Evolutionary conservation across 805 yeast genomes (phyloP).

Genomic region (Ogataea neopini): DNA sequence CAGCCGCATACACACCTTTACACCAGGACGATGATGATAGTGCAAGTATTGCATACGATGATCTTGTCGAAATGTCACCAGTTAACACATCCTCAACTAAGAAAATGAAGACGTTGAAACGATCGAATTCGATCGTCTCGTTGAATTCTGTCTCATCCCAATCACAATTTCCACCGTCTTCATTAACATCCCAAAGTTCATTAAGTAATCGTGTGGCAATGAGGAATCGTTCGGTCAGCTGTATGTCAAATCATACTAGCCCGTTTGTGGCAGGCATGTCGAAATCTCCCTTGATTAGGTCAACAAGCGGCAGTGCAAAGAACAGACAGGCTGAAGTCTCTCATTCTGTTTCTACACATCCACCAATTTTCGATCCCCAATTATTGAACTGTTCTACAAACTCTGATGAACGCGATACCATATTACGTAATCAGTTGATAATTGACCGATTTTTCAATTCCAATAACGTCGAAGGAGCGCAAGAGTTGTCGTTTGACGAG

Average conservation of each 20-base stretch:
- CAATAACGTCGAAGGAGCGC: conserved; percentile 1
- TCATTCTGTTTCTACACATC: conserved; percentile 5
- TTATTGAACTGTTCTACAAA: conserved; percentile 6
- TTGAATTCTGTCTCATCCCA: conserved; percentile 25
- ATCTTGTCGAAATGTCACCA: conserved; percentile 26
- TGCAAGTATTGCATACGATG: conserved; percentile 14
- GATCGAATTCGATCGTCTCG: conserved; percentile 33
- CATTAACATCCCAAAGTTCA: conserved; percentile 6
- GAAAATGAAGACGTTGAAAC: conserved; percentile 28
- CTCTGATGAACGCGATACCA: conserved; percentile 1
- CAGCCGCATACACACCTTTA: conserved; percentile 21
- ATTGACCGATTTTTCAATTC: conserved; percentile 18
- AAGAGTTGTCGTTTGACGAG: conserved; percentile 19
- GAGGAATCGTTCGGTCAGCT: conserved; percentile 24
- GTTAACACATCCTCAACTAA: conserved; percentile 31
- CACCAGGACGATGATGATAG: conserved; percentile 22
- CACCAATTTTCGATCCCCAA: conserved; percentile 20
- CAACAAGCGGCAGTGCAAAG: conserved; percentile 1
- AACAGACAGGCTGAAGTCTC: conserved; percentile 3
- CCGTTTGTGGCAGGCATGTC: conserved; percentile 9
- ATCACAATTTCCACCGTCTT: conserved; percentile 22
- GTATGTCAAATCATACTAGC: conserved; percentile 6
- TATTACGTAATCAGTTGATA: conserved; percentile 12
- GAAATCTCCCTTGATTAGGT: conserved; percentile 12
- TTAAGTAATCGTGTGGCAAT: conserved; percentile 7